Percentiles rank a stretch among this genome's conserved stretches.
Conservation (phyloP, 371 early-diverging fungal species). For the Circinella minor region DNA sequence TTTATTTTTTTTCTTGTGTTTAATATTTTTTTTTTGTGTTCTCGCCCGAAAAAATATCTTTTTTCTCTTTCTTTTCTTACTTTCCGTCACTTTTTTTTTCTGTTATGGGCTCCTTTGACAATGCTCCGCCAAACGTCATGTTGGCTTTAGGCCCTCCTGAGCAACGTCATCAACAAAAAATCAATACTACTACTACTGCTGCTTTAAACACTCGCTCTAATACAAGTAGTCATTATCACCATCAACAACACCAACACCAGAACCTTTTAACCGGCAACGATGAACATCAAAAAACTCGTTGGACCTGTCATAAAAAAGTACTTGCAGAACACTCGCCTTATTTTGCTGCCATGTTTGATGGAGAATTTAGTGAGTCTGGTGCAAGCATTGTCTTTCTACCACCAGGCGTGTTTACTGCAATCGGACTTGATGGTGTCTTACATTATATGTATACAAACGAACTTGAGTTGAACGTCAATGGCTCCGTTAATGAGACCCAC, state of each 20-base stretch:
- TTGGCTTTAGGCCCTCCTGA: constrained; percentile 28
- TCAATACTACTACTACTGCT: not conserved
- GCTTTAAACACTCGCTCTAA: not conserved
- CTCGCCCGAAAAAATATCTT: not conserved
- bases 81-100: constrained; percentile 2
- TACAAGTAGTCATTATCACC: not conserved
- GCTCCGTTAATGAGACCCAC: constrained; percentile 2
- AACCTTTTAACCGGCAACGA: not conserved
- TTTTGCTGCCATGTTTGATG: constrained; percentile 43
- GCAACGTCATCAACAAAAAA: not conserved
- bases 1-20: constrained; percentile 7
- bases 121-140: constrained; percentile 31
- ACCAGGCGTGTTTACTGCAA: constrained; percentile 26
- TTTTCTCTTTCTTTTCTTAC: constrained; percentile 8
- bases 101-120: not conserved
- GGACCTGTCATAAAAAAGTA: constrained; percentile 41
- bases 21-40: not conserved
- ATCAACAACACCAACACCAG: not conserved
- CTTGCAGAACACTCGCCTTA: constrained; percentile 41
- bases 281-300: constrained; percentile 17
- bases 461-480: constrained; percentile 16
- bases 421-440: constrained; percentile 25
- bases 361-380: constrained; percentile 38
- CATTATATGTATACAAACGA: constrained; percentile 39
- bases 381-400: constrained; percentile 35